These are phyloP conservation scores for Porphyra umbilicalis DNA, from an alignment of 31 red algal species.

Conservation along the genomic window DNA sequence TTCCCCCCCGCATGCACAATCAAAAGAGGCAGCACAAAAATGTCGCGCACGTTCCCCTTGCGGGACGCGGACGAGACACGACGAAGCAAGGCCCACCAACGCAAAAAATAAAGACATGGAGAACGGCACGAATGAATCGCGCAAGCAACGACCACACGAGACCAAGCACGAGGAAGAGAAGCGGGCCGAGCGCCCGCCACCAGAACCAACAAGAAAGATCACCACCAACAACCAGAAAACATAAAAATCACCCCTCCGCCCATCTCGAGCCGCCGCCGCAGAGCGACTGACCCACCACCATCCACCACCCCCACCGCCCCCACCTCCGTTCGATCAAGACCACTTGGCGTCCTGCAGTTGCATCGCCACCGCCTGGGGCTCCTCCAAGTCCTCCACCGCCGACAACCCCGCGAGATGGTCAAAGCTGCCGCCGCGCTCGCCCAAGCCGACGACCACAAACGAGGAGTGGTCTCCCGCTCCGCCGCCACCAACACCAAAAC, in stretches of 20 bases:
- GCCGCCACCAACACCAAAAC: not conserved
- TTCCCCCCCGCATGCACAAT: no score
- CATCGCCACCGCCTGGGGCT: slow-evolving; percentile 43
- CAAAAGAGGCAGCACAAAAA: no score
- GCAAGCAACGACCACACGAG: not conserved
- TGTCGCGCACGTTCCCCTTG: no score
- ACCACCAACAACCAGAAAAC: no score
- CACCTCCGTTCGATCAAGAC: not conserved
- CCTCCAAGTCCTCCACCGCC: slow-evolving; percentile 45
- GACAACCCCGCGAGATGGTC: not conserved
- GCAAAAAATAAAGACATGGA: not conserved
- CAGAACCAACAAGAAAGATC: no score
- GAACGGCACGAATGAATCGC: no score
- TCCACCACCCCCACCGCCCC: not conserved
- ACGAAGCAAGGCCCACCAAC: no score
- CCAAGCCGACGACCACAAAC: not conserved
- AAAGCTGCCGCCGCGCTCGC: not conserved
- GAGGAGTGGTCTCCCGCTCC: not conserved
- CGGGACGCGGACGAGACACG: no score
- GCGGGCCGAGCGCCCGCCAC: no score
- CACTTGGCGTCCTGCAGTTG: slow-evolving; percentile 25
- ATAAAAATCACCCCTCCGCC: not conserved
- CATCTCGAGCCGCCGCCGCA: not conserved
- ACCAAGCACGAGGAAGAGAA: not conserved
- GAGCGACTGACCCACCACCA: no score